Evolutionary conservation across 2,329 filamentous ascomycete genomes (phyloP), one percentile per base, ranked within the genome.

Genomic region (Thermomyces lanuginosus): DNA sequence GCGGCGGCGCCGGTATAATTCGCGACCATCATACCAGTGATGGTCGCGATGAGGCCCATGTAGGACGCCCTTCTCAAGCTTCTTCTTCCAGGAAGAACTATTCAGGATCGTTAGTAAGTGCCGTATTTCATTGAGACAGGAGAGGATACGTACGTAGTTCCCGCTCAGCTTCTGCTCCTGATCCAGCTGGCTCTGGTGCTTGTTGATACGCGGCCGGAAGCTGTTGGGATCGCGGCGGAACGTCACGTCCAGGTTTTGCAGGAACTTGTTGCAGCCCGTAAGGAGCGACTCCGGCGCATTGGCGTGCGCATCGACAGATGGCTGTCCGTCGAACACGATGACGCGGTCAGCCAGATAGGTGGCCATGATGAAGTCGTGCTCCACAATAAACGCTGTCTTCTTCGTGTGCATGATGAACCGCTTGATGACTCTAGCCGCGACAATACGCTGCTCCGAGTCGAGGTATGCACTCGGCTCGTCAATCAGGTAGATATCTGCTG

Each of bases 381-480:
- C 89, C 53, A 98, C 86, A 42, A 98, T 74, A 55, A 98, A 98
- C 26, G 89, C 89, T 1, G 89, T 98, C 72, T 95, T 95, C 74
- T 95, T 95, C 45, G 83, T 76, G 65, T 98, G 86, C 89, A 98
- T 98, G 59, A 98, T 98, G 69, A 92, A 98, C 41, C 89, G 78
- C 69, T 98, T 98, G 64, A 98, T 98, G 51, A 98, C 91, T 50
- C 84, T 78, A 23, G 86, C 78, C 35, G 84, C 86, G 44, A 98
- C 76, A 49, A 98, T 92, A 78, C 89, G 86, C 62, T 98, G 89
- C 62, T 98, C 89, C 26, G 89, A 95, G 56, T 98, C 89, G 32
- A 98, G 78, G 58, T 98, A 98, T 36, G 84, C 84, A 41, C 79
- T 89, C 24, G 89, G 89, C 62, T 98, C 89, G 50, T 98, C 89